Percentiles rank a stretch among this genome's conserved stretches.
Evolutionary conservation across 305 asterid genomes (phyloP).

Genomic region (Plantago coronopus): DNA sequence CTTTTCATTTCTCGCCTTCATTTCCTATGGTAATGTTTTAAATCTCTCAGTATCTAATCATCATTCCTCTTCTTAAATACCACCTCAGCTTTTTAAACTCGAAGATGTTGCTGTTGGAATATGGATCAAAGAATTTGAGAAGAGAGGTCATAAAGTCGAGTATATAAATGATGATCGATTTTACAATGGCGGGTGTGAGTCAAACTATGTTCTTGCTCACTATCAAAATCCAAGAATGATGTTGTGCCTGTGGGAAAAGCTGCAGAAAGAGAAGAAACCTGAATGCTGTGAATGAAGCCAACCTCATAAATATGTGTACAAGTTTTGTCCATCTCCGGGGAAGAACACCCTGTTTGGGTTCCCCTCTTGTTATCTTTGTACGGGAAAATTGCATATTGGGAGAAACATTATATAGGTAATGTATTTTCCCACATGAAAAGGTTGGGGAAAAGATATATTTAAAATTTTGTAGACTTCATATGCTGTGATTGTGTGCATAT

Average conservation of each 20-base stretch:
- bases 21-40: neutral
- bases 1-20: neutral
- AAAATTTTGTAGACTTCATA: too few relatives aligned
- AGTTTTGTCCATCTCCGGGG: too few relatives aligned
- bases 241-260: constrained; percentile 81
- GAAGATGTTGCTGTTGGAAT: constrained; percentile 96
- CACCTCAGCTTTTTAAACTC: constrained; percentile 64
- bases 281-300: constrained; percentile 59
- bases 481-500: too few relatives aligned
- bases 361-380: too few relatives aligned
- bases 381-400: too few relatives aligned
- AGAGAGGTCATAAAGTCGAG: constrained; percentile 39
- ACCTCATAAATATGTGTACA: too few relatives aligned
- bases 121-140: constrained; percentile 69
- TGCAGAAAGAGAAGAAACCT: constrained; percentile 62
- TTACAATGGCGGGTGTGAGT: constrained; percentile 71
- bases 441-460: too few relatives aligned
- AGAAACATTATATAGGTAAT: too few relatives aligned
- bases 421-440: too few relatives aligned
- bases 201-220: constrained; percentile 78
- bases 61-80: neutral
- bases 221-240: constrained; percentile 81
- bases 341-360: too few relatives aligned
- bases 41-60: neutral
- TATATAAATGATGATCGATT: constrained; percentile 56